Evolutionary conservation across 495 filamentous ascomycete genomes (phyloP), one percentile per base, ranked within the genome.

Genomic region (Saxophila tyrrhenica): DNA sequence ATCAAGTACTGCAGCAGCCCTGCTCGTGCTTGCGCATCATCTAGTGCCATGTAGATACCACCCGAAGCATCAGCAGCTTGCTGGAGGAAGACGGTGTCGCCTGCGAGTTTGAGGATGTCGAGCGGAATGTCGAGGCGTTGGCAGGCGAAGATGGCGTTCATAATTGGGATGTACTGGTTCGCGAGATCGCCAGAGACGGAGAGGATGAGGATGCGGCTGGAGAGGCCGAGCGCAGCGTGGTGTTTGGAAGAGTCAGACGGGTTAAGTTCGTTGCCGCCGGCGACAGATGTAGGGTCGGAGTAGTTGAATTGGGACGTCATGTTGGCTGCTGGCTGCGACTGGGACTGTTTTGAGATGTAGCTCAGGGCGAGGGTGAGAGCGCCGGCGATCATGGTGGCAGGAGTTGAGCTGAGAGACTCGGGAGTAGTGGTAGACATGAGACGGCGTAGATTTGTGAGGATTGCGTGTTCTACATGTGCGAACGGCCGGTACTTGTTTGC

Each of bases 111-210:
- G 53, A 88, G 79, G 25, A 95, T 86, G 67, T 96, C 91, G 65
- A 98, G 86, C 15, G 92, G 86, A 56, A 97, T 87, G 57, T 75
- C 76, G 48, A 87, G 73, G 50, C 90, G 83, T 60, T 87, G 88
- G 55, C 90, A 89, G 10, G 92, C 94, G 69, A 98, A 98, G 39
- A 96, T 94, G 59, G 81, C 77, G 72, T 97, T 98, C 90, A 97
- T 98, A 46, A 95, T 85, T 1, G 91, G 86, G 52, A 97, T 96
- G 71, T 98, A 98, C 66, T 96, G 90, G 25, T 84, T 78, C 0
- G 91, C 83, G 3, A 89, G 76, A 69, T 87, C 85, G 56, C 85
- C 84, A 22, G 86, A 88, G 25, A 89, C 87, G 46, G 83, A 88
- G 39, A 98, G 67, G 50, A 72, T 62, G 20, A 71, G 61, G 62